Evolutionary conservation across 164 flowering plant genomes (phyloP), one percentile per base, ranked within the genome.

Genomic region (Euptelea pleiosperma): DNA sequence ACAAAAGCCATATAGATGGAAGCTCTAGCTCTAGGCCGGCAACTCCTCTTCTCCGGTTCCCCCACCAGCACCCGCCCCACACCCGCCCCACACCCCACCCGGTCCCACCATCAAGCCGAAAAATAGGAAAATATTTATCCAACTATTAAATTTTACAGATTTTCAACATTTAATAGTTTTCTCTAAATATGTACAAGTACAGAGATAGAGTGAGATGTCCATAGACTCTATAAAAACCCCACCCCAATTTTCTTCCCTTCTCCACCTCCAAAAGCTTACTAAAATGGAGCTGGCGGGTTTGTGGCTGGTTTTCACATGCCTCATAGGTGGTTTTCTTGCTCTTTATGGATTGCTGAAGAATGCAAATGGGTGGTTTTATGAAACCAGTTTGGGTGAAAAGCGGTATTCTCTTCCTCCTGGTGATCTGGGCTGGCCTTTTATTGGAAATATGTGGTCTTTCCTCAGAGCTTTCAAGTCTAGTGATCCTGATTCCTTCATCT

Each of bases 371-470:
- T 89, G 79, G 89, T 11, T 67, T 0, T 73, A 82, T 62, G 96
- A 81, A 55, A 34, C n/a, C 2, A 48, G 60, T 24, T 57, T 84
- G 62, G 96, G 85, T 6, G 86, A 79, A 2, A 74, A 66, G 60
- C 55, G 65, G 66, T 52, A 40, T 16, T 48, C 55, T 4, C 75
- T 89, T 16, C 98, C 98, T 3, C 96, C 98, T 0, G 96, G 98
- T 10, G 96, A 92, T 53, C 22, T 87, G 63, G 98, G 96, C 0
- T 86, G 79, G 87, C 98, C 96, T 58, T 63, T 82, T 33, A 68
- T 92, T 46, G 98, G 98, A 0, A 87, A 85, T 55, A 91, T 89
- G 96, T 84, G 74, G 79, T 60, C 85, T 16, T 92, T 92, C 45
- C 79, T 89, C 49, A 52, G 65, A 21, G 95, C 96, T 24, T 92